Conservation (phyloP, 805 yeast genomes). For the Brettanomyces nanus region DNA sequence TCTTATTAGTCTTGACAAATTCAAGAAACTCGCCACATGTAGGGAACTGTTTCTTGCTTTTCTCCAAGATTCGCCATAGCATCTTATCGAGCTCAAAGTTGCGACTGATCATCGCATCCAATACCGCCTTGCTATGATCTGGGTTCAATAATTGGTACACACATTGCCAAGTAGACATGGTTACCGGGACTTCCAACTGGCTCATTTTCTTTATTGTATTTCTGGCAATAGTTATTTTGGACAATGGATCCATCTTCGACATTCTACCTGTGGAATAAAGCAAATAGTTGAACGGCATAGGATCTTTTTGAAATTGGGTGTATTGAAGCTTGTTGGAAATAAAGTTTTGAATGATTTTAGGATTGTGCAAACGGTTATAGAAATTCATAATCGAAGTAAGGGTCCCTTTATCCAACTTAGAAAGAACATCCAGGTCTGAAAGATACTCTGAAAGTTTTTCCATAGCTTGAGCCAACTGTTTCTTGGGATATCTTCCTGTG, state of each 20-base stretch:
- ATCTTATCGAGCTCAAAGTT: not conserved
- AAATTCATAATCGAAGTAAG: not conserved
- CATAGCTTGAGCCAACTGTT: not conserved
- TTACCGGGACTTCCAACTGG: not conserved
- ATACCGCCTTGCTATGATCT: not conserved
- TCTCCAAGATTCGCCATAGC: slow-evolving; percentile 1
- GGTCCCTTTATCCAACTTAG: not conserved
- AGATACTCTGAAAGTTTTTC: not conserved
- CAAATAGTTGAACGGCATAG: not conserved
- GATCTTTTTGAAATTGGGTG: not conserved
- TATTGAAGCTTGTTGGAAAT: not conserved
- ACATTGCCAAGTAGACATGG: slow-evolving; percentile 2
- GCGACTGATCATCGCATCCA: not conserved
- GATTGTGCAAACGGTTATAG: not conserved
- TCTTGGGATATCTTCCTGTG: not conserved
- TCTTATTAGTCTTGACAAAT: not conserved
- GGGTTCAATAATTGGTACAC: not conserved
- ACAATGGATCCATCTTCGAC: not conserved
- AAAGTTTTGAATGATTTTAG: not conserved
- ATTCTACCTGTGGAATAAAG: not conserved
- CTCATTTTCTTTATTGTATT: not conserved
- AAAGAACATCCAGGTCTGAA: not conserved
- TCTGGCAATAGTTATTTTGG: not conserved
- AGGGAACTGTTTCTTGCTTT: not conserved
- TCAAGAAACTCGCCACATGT: not conserved